Base-by-base conservation (phyloP, 345 rosid genomes). In the Linum usitatissimum region DNA sequence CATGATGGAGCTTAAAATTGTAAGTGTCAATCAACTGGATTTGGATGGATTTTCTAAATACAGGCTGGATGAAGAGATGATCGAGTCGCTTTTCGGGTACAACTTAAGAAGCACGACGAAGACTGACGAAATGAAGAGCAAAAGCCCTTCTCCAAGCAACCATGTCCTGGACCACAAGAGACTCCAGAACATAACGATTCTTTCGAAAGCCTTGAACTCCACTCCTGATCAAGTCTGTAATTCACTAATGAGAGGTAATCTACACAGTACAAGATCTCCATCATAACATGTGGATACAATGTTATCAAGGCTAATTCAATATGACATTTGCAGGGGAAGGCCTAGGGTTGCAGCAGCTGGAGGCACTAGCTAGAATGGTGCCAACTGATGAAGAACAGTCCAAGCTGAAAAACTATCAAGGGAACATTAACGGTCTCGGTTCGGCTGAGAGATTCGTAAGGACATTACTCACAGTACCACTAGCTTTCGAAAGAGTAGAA, bases 81-180 rank as follows among this genome's bases (percentile, higher is more conserved):
- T 93, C 0, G 97, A 87, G 65, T 93, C 99, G 3, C 87, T 93
- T 7, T 90, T 93, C 55, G 89, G 99, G 57, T 90, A 90, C 76
- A 87, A 87, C 20, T 66, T 83, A 23, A 86, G 83, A 55, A 73
- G 40, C 69, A 68, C 87, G 20, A 36, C 69, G 61, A 87, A 81
- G 74, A 84, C 74, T 13, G 96, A 90, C 6, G 92, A 87, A 67
- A 70, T 76, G 30, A 87, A 82, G 64, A 87, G 90, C 78, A 83
- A 88, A 71, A 87, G 81, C 30, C 95, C 97, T 48, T 93, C 96
- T 19, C 99, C 99, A 48, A 80, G 84, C 69, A 84, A 93, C 77
- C 96, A 93, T 49, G 81, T 90, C n/a, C 87, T 93, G 30, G 97
- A 93, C 62, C 89, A 96, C 34, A 93, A 90, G 71, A 80, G 99